Base-by-base conservation (phyloP, 73 alveolate species). In the Paramecium sexaurelia region DNA sequence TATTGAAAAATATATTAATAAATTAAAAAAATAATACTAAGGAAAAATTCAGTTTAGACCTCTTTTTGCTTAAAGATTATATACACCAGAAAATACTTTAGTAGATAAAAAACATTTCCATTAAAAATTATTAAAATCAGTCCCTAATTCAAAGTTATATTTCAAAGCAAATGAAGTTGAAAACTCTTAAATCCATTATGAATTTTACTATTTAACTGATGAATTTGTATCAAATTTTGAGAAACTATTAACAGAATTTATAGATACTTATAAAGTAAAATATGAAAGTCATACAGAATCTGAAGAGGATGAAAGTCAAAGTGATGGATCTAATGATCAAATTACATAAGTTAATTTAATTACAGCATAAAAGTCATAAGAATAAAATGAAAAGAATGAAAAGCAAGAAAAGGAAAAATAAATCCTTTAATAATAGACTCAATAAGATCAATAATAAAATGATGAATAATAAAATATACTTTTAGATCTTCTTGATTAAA, bases 21-120 rank as follows among this genome's bases (percentile, higher is more conserved):
- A 71, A 27, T 36, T 71, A 33, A 71, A 17, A 71, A 8, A 71
- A 36, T 5, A 71, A 3, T 71, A 71, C 35, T 32, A 35, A 35
- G 32, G 32, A 10, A 71, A 37, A 71, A 71, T 71, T 11, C 66
- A 32, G 15, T 71, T 71, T 33, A 13, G 32, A 71, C 57, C 86
- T 33, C 15, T 71, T 7, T 71, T 71, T 71, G 86, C 86, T 33
- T 35, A 71, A 35, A 11, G 86, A 35, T 36, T 71, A 29, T 71
- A 71, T 71, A 71, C 86, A 1, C 86, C 86, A 71, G 37, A 5
- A 33, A 71, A 29, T 0, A 9, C 15, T 27, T 71, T 71, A 71
- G 56, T 71, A 3, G 86, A 71, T 71, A 71, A 2, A 33, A 71
- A 7, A 33, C 24, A 9, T n/a, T 71, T 71, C 26, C 86, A 71